Evolutionary conservation across 768 basidiomycete genomes (phyloP), one percentile per base, ranked within the genome.

Genomic region (Gymnopilus junonius): DNA sequence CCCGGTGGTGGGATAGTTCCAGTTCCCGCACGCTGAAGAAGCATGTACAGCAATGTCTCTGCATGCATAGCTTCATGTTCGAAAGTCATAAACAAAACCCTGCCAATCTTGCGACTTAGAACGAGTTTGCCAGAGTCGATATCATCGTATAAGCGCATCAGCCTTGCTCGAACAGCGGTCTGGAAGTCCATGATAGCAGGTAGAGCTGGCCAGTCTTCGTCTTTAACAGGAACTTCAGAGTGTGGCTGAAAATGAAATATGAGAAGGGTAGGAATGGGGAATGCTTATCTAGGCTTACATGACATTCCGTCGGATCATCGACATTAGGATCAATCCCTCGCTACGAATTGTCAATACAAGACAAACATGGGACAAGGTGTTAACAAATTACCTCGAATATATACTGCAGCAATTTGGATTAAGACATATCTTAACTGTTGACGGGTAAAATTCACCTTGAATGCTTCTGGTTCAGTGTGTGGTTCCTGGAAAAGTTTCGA

Each of bases 281-380:
- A 34, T 31, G 20, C 4, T 4, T 20, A 50, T 23, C 31, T 23
- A 21, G 2, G 75, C 89, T 56, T 75, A 95, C 94, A 71, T 98
- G 95, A 65, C 92, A 93, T 73, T 89, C 79, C 4, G 85, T 87
- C 0, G 95, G 94, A 69, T 97, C 93, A 63, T 97, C 92, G 25
- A 99, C 95, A 69, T 90, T 87, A 0, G 97, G 97, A 67, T 99
- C 97, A 68, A 99, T 97, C 8, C 97, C 97, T 37, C 97, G 87
- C 89, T 96, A 72, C 58, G 48, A 40, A 43, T 11, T 43, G 40
- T 62, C 10, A 57, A 27, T 32, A 39, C 60, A 14, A 11, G 12
- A 27, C 27, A 12, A 5, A 7, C 0, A 32, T 35, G 21, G 31
- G 37, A 31, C 34, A 35, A 42, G 7, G 35, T 39, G 27, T 17